A percentile compares a stretch with the other conserved stretches of the same genome.
Evolutionary conservation across 2,329 filamentous ascomycete species (phyloP).

Genomic region (Colletotrichum nymphaeae): DNA sequence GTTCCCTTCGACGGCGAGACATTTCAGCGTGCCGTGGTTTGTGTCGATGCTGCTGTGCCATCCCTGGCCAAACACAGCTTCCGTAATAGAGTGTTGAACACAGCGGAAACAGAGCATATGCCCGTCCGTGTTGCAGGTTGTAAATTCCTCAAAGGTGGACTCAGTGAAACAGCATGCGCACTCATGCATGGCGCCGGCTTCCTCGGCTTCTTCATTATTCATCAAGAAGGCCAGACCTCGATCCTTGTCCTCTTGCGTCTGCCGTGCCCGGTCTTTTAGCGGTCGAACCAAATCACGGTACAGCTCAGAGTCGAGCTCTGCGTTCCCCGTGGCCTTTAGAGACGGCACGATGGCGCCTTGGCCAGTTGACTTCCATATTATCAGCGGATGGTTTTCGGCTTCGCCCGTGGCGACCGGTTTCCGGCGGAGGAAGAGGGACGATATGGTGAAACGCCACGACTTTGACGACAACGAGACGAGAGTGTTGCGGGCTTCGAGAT

Average conservation of each 20-base stretch:
- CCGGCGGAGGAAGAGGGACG: constrained; percentile 75
- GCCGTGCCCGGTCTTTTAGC: constrained; percentile 56
- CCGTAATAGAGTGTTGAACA: constrained; percentile 82
- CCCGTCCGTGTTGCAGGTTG: constrained; percentile 74
- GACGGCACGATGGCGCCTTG: constrained; percentile 67
- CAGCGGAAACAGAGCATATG: constrained; percentile 87
- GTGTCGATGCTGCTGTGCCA: constrained; percentile 85
- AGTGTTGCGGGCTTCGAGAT: constrained; percentile 76
- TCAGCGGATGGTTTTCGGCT: constrained; percentile 70
- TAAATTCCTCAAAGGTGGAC: constrained; percentile 78
- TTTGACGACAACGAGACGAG: constrained; percentile 76
- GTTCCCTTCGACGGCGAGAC: constrained; percentile 78
- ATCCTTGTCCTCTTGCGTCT: constrained; percentile 62
- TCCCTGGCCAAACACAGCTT: constrained; percentile 92
- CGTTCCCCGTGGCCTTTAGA: constrained; percentile 73
- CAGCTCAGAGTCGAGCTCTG: constrained; percentile 72
- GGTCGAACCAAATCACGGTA: constrained; percentile 68
- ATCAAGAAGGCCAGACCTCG: constrained; percentile 62
- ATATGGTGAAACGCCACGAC: constrained; percentile 82
- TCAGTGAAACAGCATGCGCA: constrained; percentile 84
- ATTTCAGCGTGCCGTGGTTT: constrained; percentile 79
- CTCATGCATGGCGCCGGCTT: constrained; percentile 68
- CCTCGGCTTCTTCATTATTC: constrained; percentile 70
- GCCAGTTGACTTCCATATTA: constrained; percentile 69
- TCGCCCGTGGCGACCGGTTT: constrained; percentile 65